phyloP scores from a whole-genome alignment of 768 basidiomycete genomes.

The Boletus rubroflammeus region DNA sequence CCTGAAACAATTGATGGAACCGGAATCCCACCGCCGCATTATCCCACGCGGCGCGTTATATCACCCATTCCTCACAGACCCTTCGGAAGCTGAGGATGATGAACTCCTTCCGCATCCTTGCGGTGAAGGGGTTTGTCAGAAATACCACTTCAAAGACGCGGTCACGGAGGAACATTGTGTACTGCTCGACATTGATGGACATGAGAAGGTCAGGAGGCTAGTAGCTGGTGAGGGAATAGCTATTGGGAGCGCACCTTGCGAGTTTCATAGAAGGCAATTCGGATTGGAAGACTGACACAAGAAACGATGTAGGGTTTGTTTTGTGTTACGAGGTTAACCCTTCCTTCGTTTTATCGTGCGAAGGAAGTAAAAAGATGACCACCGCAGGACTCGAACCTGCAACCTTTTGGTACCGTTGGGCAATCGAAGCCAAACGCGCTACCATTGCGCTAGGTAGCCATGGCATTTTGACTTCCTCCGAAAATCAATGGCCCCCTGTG shows the following conservation, averaged over 20 bases:
- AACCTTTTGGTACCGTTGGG: constrained; percentile 82
- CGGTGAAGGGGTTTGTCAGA: constrained; percentile 63
- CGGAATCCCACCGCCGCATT: constrained; percentile 72
- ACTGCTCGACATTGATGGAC: constrained; percentile 37
- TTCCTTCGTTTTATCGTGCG: background rate
- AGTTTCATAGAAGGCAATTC: constrained; percentile 44
- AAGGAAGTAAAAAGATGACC: constrained; percentile 45
- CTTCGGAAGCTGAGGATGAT: constrained; percentile 52
- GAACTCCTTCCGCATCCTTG: constrained; percentile 66
- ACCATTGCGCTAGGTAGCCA: constrained; percentile 86
- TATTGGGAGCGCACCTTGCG: constrained; percentile 58
- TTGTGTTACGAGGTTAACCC: background rate
- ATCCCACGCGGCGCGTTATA: constrained; percentile 74
- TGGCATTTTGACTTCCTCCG: background rate
- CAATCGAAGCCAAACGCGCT: constrained; percentile 93
- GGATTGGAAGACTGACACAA: constrained; percentile 9
- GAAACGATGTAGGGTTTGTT: background rate
- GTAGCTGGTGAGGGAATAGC: constrained; percentile 47
- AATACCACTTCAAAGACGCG: constrained; percentile 58
- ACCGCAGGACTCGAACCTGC: constrained; percentile 97
- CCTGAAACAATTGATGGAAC: constrained; percentile 66
- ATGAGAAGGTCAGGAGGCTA: constrained; percentile 32
- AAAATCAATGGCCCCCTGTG: background rate
- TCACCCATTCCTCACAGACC: constrained; percentile 70
- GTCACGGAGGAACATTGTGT: constrained; percentile 56